Conservation (phyloP, 495 filamentous ascomycete genomes). For the Beverwykella pulmonaria region DNA sequence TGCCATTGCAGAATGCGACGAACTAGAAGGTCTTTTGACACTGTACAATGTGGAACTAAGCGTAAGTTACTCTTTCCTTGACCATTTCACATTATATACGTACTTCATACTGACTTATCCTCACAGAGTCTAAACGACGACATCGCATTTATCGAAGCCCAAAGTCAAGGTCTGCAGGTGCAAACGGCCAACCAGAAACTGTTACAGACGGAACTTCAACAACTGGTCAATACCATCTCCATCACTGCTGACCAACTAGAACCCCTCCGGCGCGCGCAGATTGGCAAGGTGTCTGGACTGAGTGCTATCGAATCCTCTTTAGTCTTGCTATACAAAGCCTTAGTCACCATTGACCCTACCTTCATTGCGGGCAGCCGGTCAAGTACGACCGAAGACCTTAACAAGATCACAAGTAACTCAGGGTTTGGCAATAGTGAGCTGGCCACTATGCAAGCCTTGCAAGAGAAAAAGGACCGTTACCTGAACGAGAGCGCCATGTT, state of each 20-base stretch:
- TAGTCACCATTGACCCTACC: slow-evolving; percentile 87
- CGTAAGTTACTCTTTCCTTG: slow-evolving; percentile 56
- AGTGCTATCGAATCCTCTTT: slow-evolving; percentile 74
- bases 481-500: slow-evolving; percentile 69
- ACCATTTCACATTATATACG: neutral
- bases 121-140: slow-evolving; percentile 86
- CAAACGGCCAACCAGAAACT: slow-evolving; percentile 97
- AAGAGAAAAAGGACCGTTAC: slow-evolving; percentile 90
- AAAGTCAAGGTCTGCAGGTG: slow-evolving; percentile 93
- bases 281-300: slow-evolving; percentile 70
- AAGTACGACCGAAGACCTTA: slow-evolving; percentile 13
- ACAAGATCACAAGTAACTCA: slow-evolving; percentile 50
- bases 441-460: slow-evolving; percentile 87
- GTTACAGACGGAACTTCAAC: slow-evolving; percentile 81
- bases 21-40: slow-evolving; percentile 88
- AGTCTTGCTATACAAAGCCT: slow-evolving; percentile 86
- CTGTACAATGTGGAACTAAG: slow-evolving; percentile 92
- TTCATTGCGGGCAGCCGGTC: slow-evolving; percentile 44
- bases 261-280: slow-evolving; percentile 70
- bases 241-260: slow-evolving; percentile 75
- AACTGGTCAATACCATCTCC: slow-evolving; percentile 79
- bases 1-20: slow-evolving; percentile 90
- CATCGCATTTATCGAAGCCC: slow-evolving; percentile 94
- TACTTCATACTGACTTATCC: slow-evolving; percentile 7
- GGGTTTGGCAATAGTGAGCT: slow-evolving; percentile 77